Percentiles rank a stretch among this genome's conserved stretches.
Evolutionary conservation across 768 basidiomycete species (phyloP).

Genomic region (Gloeophyllum trabeum): DNA sequence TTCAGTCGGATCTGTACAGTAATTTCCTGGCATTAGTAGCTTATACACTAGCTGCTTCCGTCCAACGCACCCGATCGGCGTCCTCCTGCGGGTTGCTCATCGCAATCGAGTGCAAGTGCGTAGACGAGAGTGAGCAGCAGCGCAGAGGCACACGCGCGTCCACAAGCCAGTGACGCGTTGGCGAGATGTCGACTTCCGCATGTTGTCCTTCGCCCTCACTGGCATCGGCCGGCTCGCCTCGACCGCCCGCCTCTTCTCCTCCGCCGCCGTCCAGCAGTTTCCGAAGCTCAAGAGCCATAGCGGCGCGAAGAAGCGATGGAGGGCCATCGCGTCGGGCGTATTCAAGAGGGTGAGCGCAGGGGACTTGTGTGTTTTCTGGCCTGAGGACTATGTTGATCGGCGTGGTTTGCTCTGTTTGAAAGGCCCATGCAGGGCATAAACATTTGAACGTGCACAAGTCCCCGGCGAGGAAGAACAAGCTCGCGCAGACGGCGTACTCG

Average conservation of each 20-base stretch:
- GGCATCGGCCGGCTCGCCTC: background rate
- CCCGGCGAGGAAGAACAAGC: conserved; percentile 51
- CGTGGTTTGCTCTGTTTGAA: background rate
- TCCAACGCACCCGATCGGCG: conserved; percentile 61
- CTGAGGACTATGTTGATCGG: background rate
- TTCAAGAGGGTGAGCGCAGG: conserved; percentile 61
- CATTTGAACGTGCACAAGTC: conserved; percentile 66
- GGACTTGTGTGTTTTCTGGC: background rate
- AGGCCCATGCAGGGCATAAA: conserved; percentile 64
- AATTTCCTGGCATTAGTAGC: too few relatives aligned
- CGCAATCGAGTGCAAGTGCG: background rate
- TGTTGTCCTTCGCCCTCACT: conserved; percentile 16
- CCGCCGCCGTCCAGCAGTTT: conserved; percentile 39
- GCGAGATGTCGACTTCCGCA: conserved; percentile 3
- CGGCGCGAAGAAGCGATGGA: conserved; percentile 76
- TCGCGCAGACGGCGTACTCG: conserved; percentile 58
- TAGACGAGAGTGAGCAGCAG: background rate
- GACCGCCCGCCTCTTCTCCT: conserved; percentile 36
- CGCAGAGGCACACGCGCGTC: background rate
- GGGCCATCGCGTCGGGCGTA: conserved; percentile 45
- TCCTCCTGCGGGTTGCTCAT: conserved; percentile 46
- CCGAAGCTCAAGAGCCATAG: conserved; percentile 77
- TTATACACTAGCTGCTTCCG: too few relatives aligned
- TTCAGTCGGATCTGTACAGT: conserved; percentile 74
- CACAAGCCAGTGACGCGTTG: background rate